phyloP scores from a whole-genome alignment of 768 basidiomycete species.

The Lentinula lateritia region DNA sequence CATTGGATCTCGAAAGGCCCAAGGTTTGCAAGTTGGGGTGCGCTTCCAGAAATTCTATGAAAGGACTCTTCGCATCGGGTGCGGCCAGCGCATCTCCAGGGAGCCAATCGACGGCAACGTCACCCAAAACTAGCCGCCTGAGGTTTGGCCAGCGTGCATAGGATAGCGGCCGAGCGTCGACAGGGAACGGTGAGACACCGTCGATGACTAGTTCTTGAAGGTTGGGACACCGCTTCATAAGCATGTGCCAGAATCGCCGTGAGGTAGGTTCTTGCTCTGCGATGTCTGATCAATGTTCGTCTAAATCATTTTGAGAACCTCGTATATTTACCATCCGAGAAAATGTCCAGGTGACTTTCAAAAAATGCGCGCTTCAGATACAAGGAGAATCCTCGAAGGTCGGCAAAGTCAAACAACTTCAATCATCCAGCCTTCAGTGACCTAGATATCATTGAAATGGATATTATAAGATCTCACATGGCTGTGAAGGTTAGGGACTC shows the following conservation, averaged over 20 bases:
- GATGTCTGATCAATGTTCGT: neutral
- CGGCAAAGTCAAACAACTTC: slow-evolving; percentile 65
- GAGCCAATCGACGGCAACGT: slow-evolving; percentile 58
- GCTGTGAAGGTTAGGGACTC: slow-evolving; percentile 52
- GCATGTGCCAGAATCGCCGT: slow-evolving; percentile 64
- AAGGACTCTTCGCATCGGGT: slow-evolving; percentile 46
- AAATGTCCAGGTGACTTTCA: slow-evolving; percentile 48
- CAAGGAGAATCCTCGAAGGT: slow-evolving; percentile 58
- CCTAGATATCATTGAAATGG: neutral
- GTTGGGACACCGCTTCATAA: slow-evolving; percentile 56
- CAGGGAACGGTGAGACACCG: slow-evolving; percentile 46
- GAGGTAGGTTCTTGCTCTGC: slow-evolving; percentile 48
- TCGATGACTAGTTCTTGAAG: slow-evolving; percentile 61
- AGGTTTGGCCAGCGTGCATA: slow-evolving; percentile 65
- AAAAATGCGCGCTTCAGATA: slow-evolving; percentile 60
- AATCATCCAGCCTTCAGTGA: neutral
- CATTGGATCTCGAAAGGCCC: slow-evolving; percentile 46
- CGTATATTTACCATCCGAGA: slow-evolving; percentile 46
- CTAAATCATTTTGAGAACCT: neutral
- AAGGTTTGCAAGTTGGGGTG: slow-evolving; percentile 49
- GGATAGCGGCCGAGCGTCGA: slow-evolving; percentile 51
- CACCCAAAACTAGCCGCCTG: slow-evolving; percentile 55
- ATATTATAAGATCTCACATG: slow-evolving; percentile 39
- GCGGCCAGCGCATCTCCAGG: slow-evolving; percentile 26
- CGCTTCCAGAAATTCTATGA: slow-evolving; percentile 63